Evolutionary conservation across 2,329 filamentous ascomycete species (phyloP), one percentile per base, ranked within the genome.

Genomic region (Colletotrichum tofieldiae): DNA sequence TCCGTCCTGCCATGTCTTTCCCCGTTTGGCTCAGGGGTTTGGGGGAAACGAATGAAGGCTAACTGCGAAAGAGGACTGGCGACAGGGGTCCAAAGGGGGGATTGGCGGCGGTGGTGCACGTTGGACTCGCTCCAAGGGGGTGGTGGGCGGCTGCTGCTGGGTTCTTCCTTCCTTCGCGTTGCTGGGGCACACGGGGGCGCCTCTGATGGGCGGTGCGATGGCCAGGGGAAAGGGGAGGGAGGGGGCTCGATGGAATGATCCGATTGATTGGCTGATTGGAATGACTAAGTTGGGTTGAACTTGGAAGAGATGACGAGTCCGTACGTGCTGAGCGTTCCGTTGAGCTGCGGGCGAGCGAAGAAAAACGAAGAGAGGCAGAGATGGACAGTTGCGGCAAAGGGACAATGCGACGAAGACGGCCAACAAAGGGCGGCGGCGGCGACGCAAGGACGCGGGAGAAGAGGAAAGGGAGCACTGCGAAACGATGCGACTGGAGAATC

Each of bases 1-100:
- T 69, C 69, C 59, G 45, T 60, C 56, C 58, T 64, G 70, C 70
- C 60, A 72, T 69, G 69, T 60, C 65, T 55, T 61, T 64, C 70
- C 70, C 65, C 70, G 54, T 65, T 72, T 55, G 55, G 47, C 29
- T 56, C 65, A 70, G 70, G 70, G 70, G 65, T 65, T 65, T 39
- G 39, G 47, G 56, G 41, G 56, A 59, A 54, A 18, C 23, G 23
- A 67, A 60, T 43, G 26, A 43, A 59, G 52, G 60, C 70, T 56
- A 72, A 64, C 16, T 66, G 56, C 32, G 60, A 65, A 63, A 70
- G 70, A 60, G 65, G 52, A 72, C 58, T 63, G 54, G 52, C 58
- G 45, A 47, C 65, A 63, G 51, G 65, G 65, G 65, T 54, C 23
- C n/a, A 43, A 43, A 20, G 45, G 69, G 45, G 37, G 26, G 58